Evolutionary conservation across 345 rosid species (phyloP), one percentile per base, ranked within the genome.

Genomic region (Eutrema japonicum): DNA sequence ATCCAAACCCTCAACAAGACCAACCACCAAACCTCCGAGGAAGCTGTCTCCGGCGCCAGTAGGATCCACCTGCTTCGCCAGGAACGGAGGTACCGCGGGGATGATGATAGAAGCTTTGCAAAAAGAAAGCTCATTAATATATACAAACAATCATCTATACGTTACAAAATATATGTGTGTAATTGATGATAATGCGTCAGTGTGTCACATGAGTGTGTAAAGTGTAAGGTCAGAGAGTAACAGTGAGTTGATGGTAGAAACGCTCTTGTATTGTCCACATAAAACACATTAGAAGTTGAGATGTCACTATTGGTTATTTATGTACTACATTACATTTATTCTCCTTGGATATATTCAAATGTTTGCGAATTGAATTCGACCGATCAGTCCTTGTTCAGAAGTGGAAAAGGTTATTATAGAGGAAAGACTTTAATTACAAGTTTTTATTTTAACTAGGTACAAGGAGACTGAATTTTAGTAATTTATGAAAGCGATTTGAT

Each of bases 21-120:
- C 99, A 2, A 81, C 84, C 54, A 83, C 93, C 49, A 92, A 75
- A 10, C 99, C 99, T 16, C 97, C 97, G 0, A 92, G 79, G 55
- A 87, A 95, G 37, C 97, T 92, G 52, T 95, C 98, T 26, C 98
- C 99, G 1, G 99, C 99, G 7, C 99, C 99, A 0, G 99, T 95
- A 4, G 99, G 99, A 85, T 92, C 99, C 57, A 87, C 80, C 85
- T 90, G 92, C 78, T 72, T 77, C 0, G 94, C 97, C 53, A 11
- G 8, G 56, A 95, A 95, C 0, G 99, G 99, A 30, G 77, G 73
- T 43, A 92, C 64, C 37, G 40, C 66, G n/a, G n/a, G n/a, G n/a
- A n/a, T n/a, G 71, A 18, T 18, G 22, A 26, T 12, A 38, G 37
- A 66, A 50, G 14, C 36, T 38, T 65, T 42, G 41, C 70, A 73